These are phyloP conservation scores for Pseudophaeomoniella oleicola DNA, from an alignment of 2,329 filamentous ascomycete genomes.

Conservation along the genomic window DNA sequence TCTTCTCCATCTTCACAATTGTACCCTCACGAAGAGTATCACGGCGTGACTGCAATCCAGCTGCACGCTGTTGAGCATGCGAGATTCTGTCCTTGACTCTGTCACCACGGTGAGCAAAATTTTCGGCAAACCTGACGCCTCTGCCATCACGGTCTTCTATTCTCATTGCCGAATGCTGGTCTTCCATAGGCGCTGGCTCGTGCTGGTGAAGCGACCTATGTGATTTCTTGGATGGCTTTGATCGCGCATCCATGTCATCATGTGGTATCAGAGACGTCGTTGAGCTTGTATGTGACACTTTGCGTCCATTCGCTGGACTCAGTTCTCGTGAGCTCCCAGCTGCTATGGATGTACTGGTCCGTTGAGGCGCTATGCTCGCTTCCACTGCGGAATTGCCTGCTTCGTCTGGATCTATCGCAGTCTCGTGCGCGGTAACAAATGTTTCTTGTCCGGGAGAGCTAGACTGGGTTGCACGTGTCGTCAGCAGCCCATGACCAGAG, in stretches of 20 bases:
- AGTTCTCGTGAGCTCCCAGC: slow-evolving; percentile 3
- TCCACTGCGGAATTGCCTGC: neutral
- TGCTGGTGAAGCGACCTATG: slow-evolving; percentile 7
- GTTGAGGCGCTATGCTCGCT: neutral
- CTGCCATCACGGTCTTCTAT: slow-evolving; percentile 5
- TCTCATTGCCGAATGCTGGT: slow-evolving; percentile 3
- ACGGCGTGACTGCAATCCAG: slow-evolving; percentile 18
- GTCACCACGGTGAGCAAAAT: slow-evolving; percentile 23
- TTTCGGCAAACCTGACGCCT: slow-evolving; percentile 27
- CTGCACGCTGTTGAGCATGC: slow-evolving; percentile 20
- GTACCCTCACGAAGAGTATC: slow-evolving; percentile 38
- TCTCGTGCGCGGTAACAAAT: slow-evolving; percentile 5
- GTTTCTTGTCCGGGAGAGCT: slow-evolving; percentile 4
- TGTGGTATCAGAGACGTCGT: slow-evolving; percentile 18
- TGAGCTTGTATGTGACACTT: slow-evolving; percentile 15
- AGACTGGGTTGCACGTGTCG: neutral
- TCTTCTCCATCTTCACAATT: slow-evolving; percentile 53
- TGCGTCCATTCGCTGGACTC: slow-evolving; percentile 14
- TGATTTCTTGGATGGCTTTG: slow-evolving; percentile 1
- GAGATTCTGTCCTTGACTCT: slow-evolving; percentile 22
- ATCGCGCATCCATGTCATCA: slow-evolving; percentile 3
- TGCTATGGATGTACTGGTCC: neutral
- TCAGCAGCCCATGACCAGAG: neutral
- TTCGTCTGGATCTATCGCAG: neutral
- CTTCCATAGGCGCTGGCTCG: slow-evolving; percentile 8